phyloP scores from a whole-genome alignment of 176 grass and related monocot genomes.

The Poa annua region DNA sequence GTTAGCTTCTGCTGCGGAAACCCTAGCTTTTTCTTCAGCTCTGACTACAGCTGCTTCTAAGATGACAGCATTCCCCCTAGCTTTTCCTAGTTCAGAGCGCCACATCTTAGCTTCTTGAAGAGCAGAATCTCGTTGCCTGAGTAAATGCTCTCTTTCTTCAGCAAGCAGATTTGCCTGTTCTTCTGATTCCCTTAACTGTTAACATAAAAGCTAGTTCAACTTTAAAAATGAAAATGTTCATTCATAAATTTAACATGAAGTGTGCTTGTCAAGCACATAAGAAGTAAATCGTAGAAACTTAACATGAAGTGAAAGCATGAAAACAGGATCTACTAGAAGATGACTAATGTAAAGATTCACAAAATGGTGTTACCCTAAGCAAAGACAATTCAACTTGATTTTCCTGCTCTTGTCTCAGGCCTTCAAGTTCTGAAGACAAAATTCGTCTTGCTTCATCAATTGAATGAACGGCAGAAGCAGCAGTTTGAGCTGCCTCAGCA shows the following conservation, averaged over 20 bases:
- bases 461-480: constrained; percentile 79
- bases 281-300: not conserved
- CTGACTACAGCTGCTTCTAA: constrained; percentile 91
- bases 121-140: constrained; percentile 80
- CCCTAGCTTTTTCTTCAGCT: constrained; percentile 88
- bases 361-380: constrained; percentile 63
- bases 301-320: not conserved
- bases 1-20: constrained; percentile 63
- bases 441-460: constrained; percentile 88
- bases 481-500: constrained; percentile 82
- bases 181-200: constrained; percentile 74
- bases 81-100: constrained; percentile 91
- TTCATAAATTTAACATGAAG: constrained; percentile 30
- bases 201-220: constrained; percentile 40
- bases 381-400: constrained; percentile 63
- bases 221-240: not conserved
- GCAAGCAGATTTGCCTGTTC: constrained; percentile 60
- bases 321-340: constrained; percentile 5
- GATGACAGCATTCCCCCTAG: constrained; percentile 90
- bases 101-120: constrained; percentile 88
- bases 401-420: constrained; percentile 63
- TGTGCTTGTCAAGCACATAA: constrained; percentile 4
- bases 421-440: constrained; percentile 64
- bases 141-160: constrained; percentile 72
- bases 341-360: constrained; percentile 2